These are phyloP conservation scores for Adiantum capillusveneris DNA, from an alignment of 75 land plant species.

Conservation along the genomic window DNA sequence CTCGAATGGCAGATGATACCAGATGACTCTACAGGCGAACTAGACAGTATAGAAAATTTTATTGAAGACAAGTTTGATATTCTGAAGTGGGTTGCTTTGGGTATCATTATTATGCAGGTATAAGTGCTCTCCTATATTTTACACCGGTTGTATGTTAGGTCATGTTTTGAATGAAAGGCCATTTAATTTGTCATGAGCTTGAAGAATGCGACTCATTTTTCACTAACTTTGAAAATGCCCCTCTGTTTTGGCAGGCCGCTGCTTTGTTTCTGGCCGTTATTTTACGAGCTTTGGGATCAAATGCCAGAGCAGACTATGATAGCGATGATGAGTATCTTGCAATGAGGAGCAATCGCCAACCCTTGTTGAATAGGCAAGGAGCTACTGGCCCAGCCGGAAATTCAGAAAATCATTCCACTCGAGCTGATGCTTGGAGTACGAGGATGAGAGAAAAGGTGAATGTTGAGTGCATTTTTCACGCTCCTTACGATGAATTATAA, in stretches of 20 bases:
- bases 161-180: no score
- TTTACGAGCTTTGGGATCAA: slow-evolving; percentile 47
- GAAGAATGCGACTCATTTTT: no score
- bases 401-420: slow-evolving; percentile 49
- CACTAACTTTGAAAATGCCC: no score
- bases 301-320: slow-evolving; percentile 63
- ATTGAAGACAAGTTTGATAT: slow-evolving; percentile 61
- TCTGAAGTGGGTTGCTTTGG: slow-evolving; percentile 85
- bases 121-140: no score
- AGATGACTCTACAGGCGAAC: slow-evolving; percentile 74
- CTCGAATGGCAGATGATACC: slow-evolving; percentile 69
- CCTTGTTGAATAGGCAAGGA: slow-evolving; percentile 54
- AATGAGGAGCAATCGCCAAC: slow-evolving; percentile 50
- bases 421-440: slow-evolving; percentile 94
- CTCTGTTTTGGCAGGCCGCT: no score
- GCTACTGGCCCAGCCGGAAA: slow-evolving; percentile 32
- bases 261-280: slow-evolving; percentile 65
- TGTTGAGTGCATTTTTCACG: slow-evolving; percentile 5
- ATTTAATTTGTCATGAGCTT: no score
- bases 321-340: slow-evolving; percentile 81
- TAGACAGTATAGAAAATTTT: slow-evolving; percentile 68
- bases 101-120: slow-evolving; percentile 61
- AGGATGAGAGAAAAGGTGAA: slow-evolving; percentile 89
- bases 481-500: no score
- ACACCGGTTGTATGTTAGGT: no score